Percentiles rank a stretch among this genome's conserved stretches.
Conservation (phyloP, 768 basidiomycete genomes). For the Rossbeevera mucosa region DNA sequence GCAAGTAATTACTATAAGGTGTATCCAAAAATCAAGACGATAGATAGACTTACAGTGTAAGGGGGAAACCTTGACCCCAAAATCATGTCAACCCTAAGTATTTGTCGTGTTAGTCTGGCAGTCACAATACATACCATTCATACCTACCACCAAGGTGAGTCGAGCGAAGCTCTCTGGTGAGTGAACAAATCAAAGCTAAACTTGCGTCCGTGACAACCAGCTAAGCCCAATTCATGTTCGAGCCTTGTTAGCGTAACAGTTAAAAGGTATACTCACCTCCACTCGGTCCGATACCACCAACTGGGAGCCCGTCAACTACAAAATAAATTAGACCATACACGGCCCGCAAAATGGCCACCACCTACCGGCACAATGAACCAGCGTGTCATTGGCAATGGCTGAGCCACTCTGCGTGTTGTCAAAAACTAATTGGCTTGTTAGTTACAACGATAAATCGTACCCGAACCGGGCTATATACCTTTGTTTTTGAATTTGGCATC, state of each 20-base stretch:
- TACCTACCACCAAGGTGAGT: conserved; percentile 36
- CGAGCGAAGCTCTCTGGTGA: conserved; percentile 57
- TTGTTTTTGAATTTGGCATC: conserved; percentile 57
- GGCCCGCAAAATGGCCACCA: background rate
- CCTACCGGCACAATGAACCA: conserved; percentile 59
- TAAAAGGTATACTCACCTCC: conserved; percentile 54
- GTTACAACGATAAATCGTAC: background rate
- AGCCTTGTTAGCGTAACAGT: background rate
- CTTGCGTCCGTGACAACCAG: conserved; percentile 69
- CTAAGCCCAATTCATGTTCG: conserved; percentile 30
- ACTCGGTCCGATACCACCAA: conserved; percentile 69
- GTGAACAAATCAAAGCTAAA: conserved; percentile 76
- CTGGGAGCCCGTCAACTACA: conserved; percentile 59
- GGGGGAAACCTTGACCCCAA: conserved; percentile 28
- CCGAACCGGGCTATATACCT: conserved; percentile 37
- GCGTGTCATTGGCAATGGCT: conserved; percentile 64
- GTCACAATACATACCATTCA: background rate
- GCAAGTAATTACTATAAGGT: background rate
- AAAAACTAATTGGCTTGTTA: conserved; percentile 44
- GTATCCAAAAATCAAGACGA: background rate
- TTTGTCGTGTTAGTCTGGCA: background rate
- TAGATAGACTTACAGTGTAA: conserved; percentile 18
- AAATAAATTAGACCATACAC: background rate
- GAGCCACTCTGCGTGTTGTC: conserved; percentile 69
- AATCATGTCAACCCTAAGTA: conserved; percentile 22